phyloP scores from a whole-genome alignment of 352 stramenopile genomes.

The Phytophthora kernoviae region DNA sequence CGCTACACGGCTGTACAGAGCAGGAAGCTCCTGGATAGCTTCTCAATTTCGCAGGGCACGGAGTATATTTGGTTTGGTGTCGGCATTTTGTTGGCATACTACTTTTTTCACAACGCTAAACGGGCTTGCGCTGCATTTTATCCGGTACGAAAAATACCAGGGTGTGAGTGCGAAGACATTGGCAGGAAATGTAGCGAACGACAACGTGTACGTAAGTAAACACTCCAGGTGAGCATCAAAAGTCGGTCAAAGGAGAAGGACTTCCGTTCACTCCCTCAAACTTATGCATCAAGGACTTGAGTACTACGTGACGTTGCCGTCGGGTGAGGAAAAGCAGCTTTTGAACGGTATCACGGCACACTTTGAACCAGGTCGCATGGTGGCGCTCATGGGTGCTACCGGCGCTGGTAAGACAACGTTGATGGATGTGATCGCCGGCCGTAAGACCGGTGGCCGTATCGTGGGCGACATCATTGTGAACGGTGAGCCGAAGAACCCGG shows the following conservation, averaged over 20 bases:
- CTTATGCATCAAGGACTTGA: conserved; percentile 54
- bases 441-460: conserved; percentile 66
- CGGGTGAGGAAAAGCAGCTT: conserved; percentile 58
- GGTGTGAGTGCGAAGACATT: conserved; percentile 34
- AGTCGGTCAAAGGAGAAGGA: no score
- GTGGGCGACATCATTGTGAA: conserved; percentile 89
- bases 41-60: neutral
- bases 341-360: conserved; percentile 48
- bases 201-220: conserved; percentile 47
- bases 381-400: conserved; percentile 72
- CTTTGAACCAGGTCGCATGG: conserved; percentile 64
- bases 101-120: conserved; percentile 1
- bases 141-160: neutral
- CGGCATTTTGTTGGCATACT: neutral
- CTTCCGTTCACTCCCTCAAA: conserved; percentile 7
- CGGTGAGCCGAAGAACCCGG: conserved; percentile 81
- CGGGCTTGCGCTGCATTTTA: neutral
- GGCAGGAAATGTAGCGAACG: conserved; percentile 29
- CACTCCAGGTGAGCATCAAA: conserved; percentile 32
- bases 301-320: conserved; percentile 68
- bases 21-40: neutral
- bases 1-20: neutral
- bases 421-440: conserved; percentile 65
- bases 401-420: conserved; percentile 70
- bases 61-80: conserved; percentile 1